These are phyloP conservation scores for Paramecium sonneborni DNA, from an alignment of 73 alveolate genomes.

Conservation along the genomic window DNA sequence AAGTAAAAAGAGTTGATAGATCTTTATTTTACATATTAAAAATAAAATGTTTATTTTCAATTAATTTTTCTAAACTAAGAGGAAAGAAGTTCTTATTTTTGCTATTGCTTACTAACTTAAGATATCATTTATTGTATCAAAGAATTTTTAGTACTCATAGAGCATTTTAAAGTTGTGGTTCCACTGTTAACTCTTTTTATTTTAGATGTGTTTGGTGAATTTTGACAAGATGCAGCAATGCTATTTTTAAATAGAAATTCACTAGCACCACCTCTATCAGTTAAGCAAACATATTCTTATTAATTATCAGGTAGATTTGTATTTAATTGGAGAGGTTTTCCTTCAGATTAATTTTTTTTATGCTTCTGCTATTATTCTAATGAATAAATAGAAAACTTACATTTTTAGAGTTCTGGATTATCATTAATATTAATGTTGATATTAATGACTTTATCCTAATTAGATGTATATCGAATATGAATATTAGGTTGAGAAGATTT, in stretches of 20 bases:
- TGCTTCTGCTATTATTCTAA: neutral
- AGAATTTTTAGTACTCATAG: neutral
- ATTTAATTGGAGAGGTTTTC: neutral
- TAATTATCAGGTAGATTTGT: neutral
- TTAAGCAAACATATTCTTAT: neutral
- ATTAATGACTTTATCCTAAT: constrained; percentile 13
- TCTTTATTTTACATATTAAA: neutral
- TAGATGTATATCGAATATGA: neutral
- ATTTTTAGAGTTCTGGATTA: neutral
- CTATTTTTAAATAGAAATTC: neutral
- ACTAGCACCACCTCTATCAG: constrained; percentile 4
- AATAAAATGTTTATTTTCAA: neutral
- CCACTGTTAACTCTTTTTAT: neutral
- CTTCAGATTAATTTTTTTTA: neutral
- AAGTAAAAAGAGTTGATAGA: neutral
- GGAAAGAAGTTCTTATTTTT: neutral
- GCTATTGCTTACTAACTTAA: neutral
- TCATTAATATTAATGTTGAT: neutral
- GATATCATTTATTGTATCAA: neutral
- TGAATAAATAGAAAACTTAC: neutral
- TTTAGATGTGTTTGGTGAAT: neutral
- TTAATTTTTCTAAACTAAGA: neutral
- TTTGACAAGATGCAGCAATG: neutral
- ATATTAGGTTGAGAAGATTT: neutral
- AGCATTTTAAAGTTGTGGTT: neutral